Conservation (phyloP, 805 yeast species). For the Saturnispora saitoi region DNA sequence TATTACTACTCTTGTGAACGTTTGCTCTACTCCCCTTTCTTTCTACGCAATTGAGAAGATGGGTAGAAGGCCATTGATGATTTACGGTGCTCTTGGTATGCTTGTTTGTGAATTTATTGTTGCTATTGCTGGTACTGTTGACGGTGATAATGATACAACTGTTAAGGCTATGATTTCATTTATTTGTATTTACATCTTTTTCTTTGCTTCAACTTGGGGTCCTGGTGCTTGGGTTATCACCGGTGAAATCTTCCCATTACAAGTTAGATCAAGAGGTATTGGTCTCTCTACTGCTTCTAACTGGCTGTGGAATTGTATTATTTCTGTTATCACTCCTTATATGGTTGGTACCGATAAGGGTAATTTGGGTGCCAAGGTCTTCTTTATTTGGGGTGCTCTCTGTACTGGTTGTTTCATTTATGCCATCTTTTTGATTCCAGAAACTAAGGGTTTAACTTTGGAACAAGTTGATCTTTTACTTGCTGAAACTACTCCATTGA, state of each 20-base stretch:
- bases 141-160: slow-evolving; percentile 22
- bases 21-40: slow-evolving; percentile 46
- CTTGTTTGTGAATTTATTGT: slow-evolving; percentile 49
- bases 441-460: slow-evolving; percentile 72
- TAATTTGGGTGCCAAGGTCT: slow-evolving; percentile 54
- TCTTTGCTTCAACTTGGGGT: slow-evolving; percentile 82
- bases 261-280: slow-evolving; percentile 66
- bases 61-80: slow-evolving; percentile 48
- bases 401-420: slow-evolving; percentile 44
- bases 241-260: slow-evolving; percentile 60
- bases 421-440: slow-evolving; percentile 65
- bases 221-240: slow-evolving; percentile 65
- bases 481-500: slow-evolving; percentile 28
- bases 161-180: slow-evolving; percentile 32
- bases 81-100: slow-evolving; percentile 45
- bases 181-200: slow-evolving; percentile 56
- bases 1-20: slow-evolving; percentile 46
- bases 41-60: slow-evolving; percentile 44
- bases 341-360: slow-evolving; percentile 57
- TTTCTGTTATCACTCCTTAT: slow-evolving; percentile 71
- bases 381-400: slow-evolving; percentile 62
- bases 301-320: slow-evolving; percentile 71
- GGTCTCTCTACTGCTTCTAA: slow-evolving; percentile 67
- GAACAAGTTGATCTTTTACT: slow-evolving; percentile 63
- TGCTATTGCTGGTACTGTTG: slow-evolving; percentile 33